phyloP scores from a whole-genome alignment of 2,329 filamentous ascomycete genomes.

The Claviceps sp. region DNA sequence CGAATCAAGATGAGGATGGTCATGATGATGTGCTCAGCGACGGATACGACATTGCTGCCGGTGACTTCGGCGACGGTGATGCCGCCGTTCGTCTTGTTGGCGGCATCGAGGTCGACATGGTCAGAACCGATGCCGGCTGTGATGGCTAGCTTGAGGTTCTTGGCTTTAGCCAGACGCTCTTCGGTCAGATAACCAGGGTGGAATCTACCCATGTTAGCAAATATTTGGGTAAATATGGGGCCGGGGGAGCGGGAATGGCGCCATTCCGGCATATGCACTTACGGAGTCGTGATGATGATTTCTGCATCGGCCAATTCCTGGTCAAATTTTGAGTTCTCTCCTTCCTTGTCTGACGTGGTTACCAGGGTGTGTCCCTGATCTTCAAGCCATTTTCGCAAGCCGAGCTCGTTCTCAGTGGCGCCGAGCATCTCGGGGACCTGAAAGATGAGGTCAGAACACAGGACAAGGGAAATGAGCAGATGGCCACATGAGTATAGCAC shows the following conservation, averaged over 20 bases:
- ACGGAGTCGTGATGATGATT: conserved; percentile 98
- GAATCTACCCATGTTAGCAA: conserved; percentile 46
- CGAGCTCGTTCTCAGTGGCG: conserved; percentile 97
- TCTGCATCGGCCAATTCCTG: conserved; percentile 93
- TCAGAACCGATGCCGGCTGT: conserved; percentile 97
- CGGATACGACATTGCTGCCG: conserved; percentile 94
- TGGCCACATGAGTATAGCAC: neutral
- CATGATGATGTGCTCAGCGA: conserved; percentile 98
- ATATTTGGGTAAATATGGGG: neutral
- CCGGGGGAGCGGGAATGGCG: no score
- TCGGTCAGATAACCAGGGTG: conserved; percentile 96
- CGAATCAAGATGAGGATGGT: conserved; percentile 91
- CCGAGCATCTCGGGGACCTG: conserved; percentile 72
- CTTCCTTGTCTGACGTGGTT: conserved; percentile 96
- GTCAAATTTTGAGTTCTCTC: conserved; percentile 84
- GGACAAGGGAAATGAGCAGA: neutral
- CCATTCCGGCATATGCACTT: conserved; percentile 13
- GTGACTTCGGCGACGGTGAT: conserved; percentile 96
- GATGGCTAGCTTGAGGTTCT: conserved; percentile 96
- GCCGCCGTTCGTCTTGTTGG: conserved; percentile 97
- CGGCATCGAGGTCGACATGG: conserved; percentile 91
- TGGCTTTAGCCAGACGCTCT: conserved; percentile 91
- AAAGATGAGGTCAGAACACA: neutral
- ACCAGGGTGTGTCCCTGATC: conserved; percentile 91
- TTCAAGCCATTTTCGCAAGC: conserved; percentile 94